phyloP scores from a whole-genome alignment of 768 basidiomycete species.

The Suillus discolor region DNA sequence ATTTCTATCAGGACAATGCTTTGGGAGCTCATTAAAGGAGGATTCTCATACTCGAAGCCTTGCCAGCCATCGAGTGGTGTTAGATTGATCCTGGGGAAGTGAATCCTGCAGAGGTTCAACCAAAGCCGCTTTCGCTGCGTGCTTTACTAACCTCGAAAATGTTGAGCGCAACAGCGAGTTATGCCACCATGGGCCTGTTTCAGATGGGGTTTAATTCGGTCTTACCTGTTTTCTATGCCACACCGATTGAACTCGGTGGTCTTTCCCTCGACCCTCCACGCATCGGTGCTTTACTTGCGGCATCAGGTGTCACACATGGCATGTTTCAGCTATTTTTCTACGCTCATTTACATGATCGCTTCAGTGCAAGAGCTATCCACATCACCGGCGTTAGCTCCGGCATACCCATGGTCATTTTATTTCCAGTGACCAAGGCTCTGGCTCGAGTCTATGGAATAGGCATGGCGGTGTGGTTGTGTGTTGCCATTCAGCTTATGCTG shows the following conservation, averaged over 20 bases:
- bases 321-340: slow-evolving; percentile 65
- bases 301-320: slow-evolving; percentile 34
- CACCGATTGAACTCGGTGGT: slow-evolving; percentile 33
- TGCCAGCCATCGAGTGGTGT: background rate
- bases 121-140: slow-evolving; percentile 45
- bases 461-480: slow-evolving; percentile 29
- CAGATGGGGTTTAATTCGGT: slow-evolving; percentile 63
- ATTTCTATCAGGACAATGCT: background rate
- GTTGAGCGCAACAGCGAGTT: slow-evolving; percentile 58
- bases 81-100: background rate
- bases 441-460: slow-evolving; percentile 23
- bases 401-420: slow-evolving; percentile 31
- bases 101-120: background rate
- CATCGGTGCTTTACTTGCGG: slow-evolving; percentile 33
- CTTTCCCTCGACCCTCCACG: slow-evolving; percentile 27
- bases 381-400: slow-evolving; percentile 29
- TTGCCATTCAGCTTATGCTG: slow-evolving; percentile 28
- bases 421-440: slow-evolving; percentile 33
- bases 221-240: slow-evolving; percentile 34
- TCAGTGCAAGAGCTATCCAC: slow-evolving; percentile 48
- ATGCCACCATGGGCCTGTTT: slow-evolving; percentile 59
- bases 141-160: slow-evolving; percentile 56
- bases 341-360: slow-evolving; percentile 51
- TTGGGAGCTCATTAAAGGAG: background rate
- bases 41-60: background rate